These are phyloP conservation scores for Kwoniella shivajii DNA, from an alignment of 1,284 basidiomycete species.

Conservation along the genomic window DNA sequence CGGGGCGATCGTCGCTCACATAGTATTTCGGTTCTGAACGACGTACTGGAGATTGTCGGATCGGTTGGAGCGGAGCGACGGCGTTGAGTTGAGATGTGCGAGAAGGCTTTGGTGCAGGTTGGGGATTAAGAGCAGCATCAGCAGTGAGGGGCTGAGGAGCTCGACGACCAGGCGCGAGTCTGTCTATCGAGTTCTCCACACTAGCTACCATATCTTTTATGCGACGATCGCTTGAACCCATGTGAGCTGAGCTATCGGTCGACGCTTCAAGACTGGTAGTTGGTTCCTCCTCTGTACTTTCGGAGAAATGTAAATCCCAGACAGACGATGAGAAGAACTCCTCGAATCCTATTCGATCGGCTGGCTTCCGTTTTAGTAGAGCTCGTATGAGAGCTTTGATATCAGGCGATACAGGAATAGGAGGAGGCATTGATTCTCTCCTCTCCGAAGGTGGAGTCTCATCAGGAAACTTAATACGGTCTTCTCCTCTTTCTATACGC, in stretches of 20 bases:
- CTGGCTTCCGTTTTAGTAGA: slow-evolving; percentile 80
- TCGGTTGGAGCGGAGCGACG: slow-evolving; percentile 7
- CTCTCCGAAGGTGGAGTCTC: slow-evolving; percentile 62
- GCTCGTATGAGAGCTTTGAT: slow-evolving; percentile 84
- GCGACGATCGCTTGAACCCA: slow-evolving; percentile 20
- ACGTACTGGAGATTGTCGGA: slow-evolving; percentile 16
- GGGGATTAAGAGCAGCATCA: slow-evolving; percentile 34
- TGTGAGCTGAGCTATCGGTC: slow-evolving; percentile 39
- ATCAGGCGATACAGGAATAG: slow-evolving; percentile 69
- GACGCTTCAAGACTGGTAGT: slow-evolving; percentile 41
- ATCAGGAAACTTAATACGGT: slow-evolving; percentile 84
- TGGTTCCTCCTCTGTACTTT: slow-evolving; percentile 47
- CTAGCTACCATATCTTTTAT: slow-evolving; percentile 31
- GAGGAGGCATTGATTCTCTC: slow-evolving; percentile 29
- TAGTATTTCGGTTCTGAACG: slow-evolving; percentile 51
- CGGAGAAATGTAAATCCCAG: slow-evolving; percentile 73
- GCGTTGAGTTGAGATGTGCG: not conserved
- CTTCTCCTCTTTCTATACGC: slow-evolving; percentile 81
- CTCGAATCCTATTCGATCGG: slow-evolving; percentile 84
- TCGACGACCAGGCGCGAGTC: slow-evolving; percentile 29
- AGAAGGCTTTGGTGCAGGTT: slow-evolving; percentile 25
- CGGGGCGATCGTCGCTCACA: slow-evolving; percentile 36
- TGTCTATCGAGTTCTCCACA: slow-evolving; percentile 23
- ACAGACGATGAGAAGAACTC: slow-evolving; percentile 87
- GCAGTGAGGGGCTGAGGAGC: slow-evolving; percentile 30